Base-by-base conservation (phyloP, 371 early-diverging fungal genomes). In the Circinella umbellata region DNA sequence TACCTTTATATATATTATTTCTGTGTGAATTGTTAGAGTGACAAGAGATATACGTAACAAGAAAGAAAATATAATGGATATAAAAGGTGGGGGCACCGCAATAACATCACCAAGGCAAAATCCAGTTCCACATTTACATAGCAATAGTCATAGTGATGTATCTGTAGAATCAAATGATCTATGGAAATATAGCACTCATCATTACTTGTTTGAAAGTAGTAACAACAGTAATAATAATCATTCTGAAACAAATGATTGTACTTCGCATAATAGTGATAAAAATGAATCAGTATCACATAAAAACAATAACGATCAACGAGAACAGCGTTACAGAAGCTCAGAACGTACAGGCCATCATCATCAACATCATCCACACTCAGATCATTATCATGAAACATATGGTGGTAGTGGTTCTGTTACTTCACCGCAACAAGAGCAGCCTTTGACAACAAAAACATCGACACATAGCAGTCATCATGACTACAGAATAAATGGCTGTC, bases 161-260 rank as follows among this genome's bases (percentile, higher is more conserved):
- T 27, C 57, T 34, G 11, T 57, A 57, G 35, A 18, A 34, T 10
- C 57, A 18, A 57, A 18, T 27, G 57, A 34, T 57, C n/a, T 57
- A 27, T 57, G 57, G 57, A 57, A 57, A 57, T 27, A 57, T 34
- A 57, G 57, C 57, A 6, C 57, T 13, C 57, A 57, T 7, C 5
- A 57, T 57, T 57, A 57, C 14, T 34, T 57, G 57, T 57, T 57
- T 57, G 35, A 15, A 11, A 3, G 51, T n/a, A 51, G 6, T 15
- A 51, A 15, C n/a, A 15, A 51, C 51, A 8, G 51, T n/a, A 51
- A 15, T 1, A 47, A 47, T 47, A 6, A 42, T 3, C 42, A 15
- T 15, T 13, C 53, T 53, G 14, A 6, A 15, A 15, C 20, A 7
- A n/a, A 27, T n/a, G 57, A 18, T 34, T 57, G 9, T 5, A 6